phyloP scores from a whole-genome alignment of 2,329 filamentous ascomycete species.

The Claviceps sorghi region DNA sequence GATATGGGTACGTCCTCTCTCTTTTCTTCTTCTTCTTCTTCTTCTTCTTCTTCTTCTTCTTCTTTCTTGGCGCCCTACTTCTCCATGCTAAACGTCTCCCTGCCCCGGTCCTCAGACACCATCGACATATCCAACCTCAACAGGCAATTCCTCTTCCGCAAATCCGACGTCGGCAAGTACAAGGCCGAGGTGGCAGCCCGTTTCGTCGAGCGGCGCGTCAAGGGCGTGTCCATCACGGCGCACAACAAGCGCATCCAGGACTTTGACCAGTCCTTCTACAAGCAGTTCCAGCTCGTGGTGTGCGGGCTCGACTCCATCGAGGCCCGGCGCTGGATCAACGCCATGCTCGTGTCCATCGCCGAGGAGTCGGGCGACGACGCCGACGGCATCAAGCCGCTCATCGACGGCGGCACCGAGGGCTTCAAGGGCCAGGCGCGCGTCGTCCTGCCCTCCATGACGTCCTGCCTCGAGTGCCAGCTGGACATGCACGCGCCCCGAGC shows the following conservation, averaged over 20 bases:
- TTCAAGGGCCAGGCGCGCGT: conserved; percentile 97
- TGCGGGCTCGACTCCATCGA: conserved; percentile 96
- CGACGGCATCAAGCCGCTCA: conserved; percentile 80
- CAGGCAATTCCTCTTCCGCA: conserved; percentile 89
- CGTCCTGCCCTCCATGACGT: conserved; percentile 80
- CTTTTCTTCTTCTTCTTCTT: not conserved
- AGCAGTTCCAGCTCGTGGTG: conserved; percentile 86
- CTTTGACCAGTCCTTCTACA: conserved; percentile 91
- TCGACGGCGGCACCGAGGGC: conserved; percentile 93
- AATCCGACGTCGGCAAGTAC: conserved; percentile 77
- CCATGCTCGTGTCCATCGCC: conserved; percentile 79
- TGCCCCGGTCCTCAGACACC: conserved; percentile 47
- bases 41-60: not conserved
- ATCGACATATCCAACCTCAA: conserved; percentile 98
- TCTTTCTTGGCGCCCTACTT: not conserved
- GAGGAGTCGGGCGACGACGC: conserved; percentile 53
- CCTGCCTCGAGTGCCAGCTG: conserved; percentile 94
- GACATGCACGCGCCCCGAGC: conserved; percentile 97
- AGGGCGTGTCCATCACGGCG: conserved; percentile 81
- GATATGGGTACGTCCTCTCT: conserved; percentile 62
- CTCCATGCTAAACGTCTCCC: not conserved
- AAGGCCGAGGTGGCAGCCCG: conserved; percentile 88
- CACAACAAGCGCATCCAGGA: conserved; percentile 95
- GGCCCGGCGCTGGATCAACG: conserved; percentile 96
- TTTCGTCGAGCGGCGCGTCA: conserved; percentile 81